A percentile compares a stretch with the other conserved stretches of the same genome.
These are phyloP conservation scores for Triticum urartu DNA, from an alignment of 176 grass and related monocot genomes.

Conservation along the genomic window DNA sequence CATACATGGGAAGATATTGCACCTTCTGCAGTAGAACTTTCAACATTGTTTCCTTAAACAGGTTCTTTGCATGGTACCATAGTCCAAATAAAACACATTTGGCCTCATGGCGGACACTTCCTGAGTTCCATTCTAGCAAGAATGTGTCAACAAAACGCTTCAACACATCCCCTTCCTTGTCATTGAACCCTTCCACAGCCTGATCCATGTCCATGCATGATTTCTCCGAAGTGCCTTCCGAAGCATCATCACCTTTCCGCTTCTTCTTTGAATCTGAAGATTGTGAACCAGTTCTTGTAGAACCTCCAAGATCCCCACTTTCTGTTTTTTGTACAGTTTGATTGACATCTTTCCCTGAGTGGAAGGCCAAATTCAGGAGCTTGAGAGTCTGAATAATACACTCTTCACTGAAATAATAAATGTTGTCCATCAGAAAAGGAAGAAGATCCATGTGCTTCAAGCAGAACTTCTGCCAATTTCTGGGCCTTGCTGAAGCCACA, in stretches of 20 bases:
- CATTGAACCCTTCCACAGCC: constrained; percentile 64
- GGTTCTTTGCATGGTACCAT: constrained; percentile 82
- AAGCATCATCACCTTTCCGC: constrained; percentile 68
- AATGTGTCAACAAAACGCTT: constrained; percentile 82
- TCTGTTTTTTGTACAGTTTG: constrained; percentile 59
- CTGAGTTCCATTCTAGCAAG: constrained; percentile 88
- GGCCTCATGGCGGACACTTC: constrained; percentile 90
- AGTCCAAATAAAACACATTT: constrained; percentile 84
- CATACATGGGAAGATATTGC: constrained; percentile 74
- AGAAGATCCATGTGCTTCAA: constrained; percentile 85
- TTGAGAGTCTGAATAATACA: constrained; percentile 94
- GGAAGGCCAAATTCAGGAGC: constrained; percentile 90
- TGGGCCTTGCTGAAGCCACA: constrained; percentile 84
- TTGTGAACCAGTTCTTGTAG: constrained; percentile 54
- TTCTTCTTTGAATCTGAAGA: constrained; percentile 79
- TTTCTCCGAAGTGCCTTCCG: constrained; percentile 74
- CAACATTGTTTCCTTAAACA: constrained; percentile 69
- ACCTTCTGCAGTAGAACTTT: constrained; percentile 77
- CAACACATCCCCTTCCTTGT: constrained; percentile 64
- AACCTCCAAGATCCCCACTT: constrained; percentile 43
- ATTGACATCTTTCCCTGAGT: constrained; percentile 80
- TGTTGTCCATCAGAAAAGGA: constrained; percentile 77
- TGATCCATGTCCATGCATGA: constrained; percentile 92
- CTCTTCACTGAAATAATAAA: constrained; percentile 94
- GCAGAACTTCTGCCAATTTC: constrained; percentile 99